Conservation (phyloP, 1,284 basidiomycete genomes). For the Trametes sp. region DNA sequence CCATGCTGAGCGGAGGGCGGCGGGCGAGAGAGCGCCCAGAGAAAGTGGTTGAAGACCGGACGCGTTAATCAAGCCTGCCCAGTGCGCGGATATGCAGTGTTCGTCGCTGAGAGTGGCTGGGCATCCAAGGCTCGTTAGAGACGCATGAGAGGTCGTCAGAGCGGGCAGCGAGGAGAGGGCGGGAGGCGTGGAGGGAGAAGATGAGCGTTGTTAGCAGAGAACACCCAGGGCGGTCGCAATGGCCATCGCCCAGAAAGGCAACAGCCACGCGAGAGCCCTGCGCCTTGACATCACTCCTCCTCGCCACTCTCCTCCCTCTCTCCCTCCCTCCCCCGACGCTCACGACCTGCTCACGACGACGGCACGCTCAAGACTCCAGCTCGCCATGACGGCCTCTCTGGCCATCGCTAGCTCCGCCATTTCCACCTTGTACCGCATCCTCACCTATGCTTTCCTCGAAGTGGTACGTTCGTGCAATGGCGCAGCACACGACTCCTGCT, state of each 20-base stretch:
- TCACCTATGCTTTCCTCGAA: conserved; percentile 36
- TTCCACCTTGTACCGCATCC: conserved; percentile 36
- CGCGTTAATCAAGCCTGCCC: conserved; percentile 12
- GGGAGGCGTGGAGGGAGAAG: conserved; percentile 1
- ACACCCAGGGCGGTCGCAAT: conserved; percentile 8
- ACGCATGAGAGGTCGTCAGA: conserved; percentile 25
- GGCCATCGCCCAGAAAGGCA: conserved; percentile 10
- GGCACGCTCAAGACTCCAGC: neutral
- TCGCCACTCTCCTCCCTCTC: neutral
- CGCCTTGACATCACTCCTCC: conserved; percentile 17
- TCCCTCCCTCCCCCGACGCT: conserved; percentile 9
- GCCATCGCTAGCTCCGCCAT: conserved; percentile 33
- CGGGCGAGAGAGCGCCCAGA: conserved; percentile 8
- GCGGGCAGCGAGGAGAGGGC: neutral
- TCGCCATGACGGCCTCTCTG: conserved; percentile 28
- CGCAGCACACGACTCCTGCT: neutral
- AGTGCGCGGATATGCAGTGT: neutral
- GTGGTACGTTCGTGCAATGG: conserved; percentile 36
- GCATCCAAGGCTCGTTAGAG: conserved; percentile 22
- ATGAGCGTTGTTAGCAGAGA: conserved; percentile 10
- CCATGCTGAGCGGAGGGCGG: conserved; percentile 48
- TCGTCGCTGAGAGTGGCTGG: neutral
- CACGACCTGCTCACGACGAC: conserved; percentile 17
- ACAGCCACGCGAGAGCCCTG: conserved; percentile 15
- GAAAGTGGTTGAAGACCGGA: conserved; percentile 6